These are phyloP conservation scores for Rhododendron kiyosumense DNA, from an alignment of 148 eudicot genomes.

Conservation along the genomic window DNA sequence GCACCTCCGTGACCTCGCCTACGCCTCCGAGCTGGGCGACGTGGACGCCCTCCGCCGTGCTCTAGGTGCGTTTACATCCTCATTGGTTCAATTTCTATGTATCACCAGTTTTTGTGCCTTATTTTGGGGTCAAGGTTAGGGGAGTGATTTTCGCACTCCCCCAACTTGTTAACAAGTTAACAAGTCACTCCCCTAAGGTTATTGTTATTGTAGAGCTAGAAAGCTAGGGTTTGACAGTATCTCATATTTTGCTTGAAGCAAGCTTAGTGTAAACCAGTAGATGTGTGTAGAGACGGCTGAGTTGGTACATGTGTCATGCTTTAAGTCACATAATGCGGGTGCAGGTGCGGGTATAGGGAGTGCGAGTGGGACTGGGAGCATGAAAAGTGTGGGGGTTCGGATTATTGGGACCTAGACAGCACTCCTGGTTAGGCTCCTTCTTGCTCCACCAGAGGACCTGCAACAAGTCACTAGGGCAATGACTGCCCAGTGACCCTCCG, in stretches of 20 bases:
- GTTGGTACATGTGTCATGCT: neutral
- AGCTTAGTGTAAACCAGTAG: neutral
- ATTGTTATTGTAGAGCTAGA: neutral
- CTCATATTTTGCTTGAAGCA: neutral
- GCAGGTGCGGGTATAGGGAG: too few species aligned
- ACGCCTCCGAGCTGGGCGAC: neutral
- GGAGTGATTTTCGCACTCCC: neutral
- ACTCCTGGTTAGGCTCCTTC: too few species aligned
- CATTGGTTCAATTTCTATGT: neutral
- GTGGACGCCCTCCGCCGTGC: neutral
- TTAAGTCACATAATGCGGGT: neutral
- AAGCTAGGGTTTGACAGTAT: neutral
- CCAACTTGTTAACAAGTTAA: too few species aligned
- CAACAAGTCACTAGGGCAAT: too few species aligned
- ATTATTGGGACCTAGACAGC: too few species aligned
- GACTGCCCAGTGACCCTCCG: too few species aligned
- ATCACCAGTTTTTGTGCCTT: neutral
- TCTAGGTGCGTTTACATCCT: neutral
- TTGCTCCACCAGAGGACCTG: too few species aligned
- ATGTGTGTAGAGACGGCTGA: neutral
- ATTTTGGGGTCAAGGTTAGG: neutral
- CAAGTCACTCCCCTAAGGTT: neutral
- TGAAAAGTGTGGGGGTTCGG: too few species aligned
- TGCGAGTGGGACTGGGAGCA: neutral
- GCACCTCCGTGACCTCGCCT: neutral